Evolutionary conservation across 306 rosid genomes (phyloP), one percentile per base, ranked within the genome.

Genomic region (Canavalia ensiformis): DNA sequence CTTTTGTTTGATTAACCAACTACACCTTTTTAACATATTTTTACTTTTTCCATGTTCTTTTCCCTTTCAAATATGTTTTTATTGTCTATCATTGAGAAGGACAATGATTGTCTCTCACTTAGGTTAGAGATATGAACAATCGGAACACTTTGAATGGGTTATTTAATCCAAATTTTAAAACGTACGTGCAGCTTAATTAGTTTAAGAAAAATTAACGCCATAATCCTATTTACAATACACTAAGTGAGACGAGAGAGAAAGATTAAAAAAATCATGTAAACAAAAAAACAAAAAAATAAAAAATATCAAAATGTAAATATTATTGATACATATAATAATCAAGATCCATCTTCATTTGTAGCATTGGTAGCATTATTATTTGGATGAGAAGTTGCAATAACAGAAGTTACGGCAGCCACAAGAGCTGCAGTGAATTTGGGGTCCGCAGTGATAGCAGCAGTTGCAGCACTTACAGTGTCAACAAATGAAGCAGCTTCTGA

Each of bases 381-480:
- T 18, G 82, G 12, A 50, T 84, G 74, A 46, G 76, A 77, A 83
- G 67, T 85, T 34, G 81, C 88, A 8, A 88, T 62, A 62, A 88
- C 33, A n/a, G 90, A 82, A 35, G 88, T 80, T 46, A 90, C 35
- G 35, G 91, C 94, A 3, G 90, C 90, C 35, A 78, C 90, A 12
- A 90, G 79, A 78, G 87, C 88, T 7, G 87, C 74, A 5, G 88
- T 78, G 87, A 88, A 88, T 56, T 81, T 88, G 0, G 94, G 94
- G 67, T 90, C 86, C 5, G 91, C 75, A n/a, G 89, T 86, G 63
- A 85, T 72, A 76, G 90, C 88, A 7, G 90, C 83, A 0, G 86
- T 70, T 0, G 89, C 87, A 9, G 90, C 89, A 49, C 75, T 78
- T 8, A 84, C 85, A 3, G 77, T 64, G 34, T 84, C 83, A 5